phyloP scores from a whole-genome alignment of 257 asterid genomes.

The Przewalskia tangutica region DNA sequence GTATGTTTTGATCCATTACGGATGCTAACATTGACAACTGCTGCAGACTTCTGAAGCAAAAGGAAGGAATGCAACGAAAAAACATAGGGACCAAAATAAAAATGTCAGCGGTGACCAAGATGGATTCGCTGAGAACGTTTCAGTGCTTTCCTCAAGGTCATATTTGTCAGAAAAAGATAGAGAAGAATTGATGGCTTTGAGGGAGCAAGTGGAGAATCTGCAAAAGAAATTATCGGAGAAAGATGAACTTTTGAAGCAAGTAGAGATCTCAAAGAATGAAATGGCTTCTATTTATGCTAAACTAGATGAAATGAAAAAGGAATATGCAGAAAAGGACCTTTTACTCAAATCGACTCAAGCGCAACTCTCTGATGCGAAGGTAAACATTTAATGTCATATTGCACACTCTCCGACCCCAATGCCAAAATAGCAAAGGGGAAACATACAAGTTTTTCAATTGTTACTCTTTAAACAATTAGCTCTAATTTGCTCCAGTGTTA shows the following conservation, averaged over 20 bases:
- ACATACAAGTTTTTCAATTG: neutral
- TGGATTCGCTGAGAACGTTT: constrained; percentile 36
- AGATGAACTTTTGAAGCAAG: constrained; percentile 67
- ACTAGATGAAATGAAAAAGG: constrained; percentile 44
- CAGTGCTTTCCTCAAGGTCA: constrained; percentile 42
- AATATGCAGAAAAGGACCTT: constrained; percentile 59
- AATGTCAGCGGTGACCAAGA: constrained; percentile 29
- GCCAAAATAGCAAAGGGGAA: neutral
- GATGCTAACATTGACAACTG: constrained; percentile 17
- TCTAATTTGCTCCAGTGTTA: neutral
- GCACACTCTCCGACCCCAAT: neutral
- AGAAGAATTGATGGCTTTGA: constrained; percentile 62
- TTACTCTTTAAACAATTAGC: neutral
- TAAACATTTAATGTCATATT: constrained; percentile 7
- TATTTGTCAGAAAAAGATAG: constrained; percentile 57
- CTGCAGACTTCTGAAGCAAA: constrained; percentile 44
- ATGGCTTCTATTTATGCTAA: constrained; percentile 36
- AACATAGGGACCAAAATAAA: constrained; percentile 35
- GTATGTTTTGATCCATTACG: neutral
- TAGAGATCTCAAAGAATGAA: constrained; percentile 50
- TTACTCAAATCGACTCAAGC: constrained; percentile 54
- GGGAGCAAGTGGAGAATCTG: constrained; percentile 69
- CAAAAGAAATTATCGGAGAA: constrained; percentile 59
- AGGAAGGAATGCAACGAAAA: constrained; percentile 46
- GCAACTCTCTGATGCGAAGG: constrained; percentile 89